A percentile compares a stretch with the other conserved stretches of the same genome.
Conservation (phyloP, 2,329 filamentous ascomycete genomes). For the Cryphonectria japonica region DNA sequence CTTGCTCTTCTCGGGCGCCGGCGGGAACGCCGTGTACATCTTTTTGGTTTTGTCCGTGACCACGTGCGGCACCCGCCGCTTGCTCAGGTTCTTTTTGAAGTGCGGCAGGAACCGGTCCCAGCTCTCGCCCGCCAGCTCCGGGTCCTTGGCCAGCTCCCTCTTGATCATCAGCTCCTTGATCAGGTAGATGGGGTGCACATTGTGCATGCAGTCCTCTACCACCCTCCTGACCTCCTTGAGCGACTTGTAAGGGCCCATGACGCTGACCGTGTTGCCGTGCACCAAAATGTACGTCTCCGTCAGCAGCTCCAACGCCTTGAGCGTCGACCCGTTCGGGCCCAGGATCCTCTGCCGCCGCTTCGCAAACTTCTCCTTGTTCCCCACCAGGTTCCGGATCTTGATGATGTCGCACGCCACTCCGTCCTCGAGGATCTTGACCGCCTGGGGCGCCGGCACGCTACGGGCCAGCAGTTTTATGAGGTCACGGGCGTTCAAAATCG, state of each 20-base stretch:
- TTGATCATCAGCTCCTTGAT: conserved; percentile 80
- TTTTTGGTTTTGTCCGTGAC: conserved; percentile 95
- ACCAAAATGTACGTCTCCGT: conserved; percentile 93
- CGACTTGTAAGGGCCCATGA: conserved; percentile 91
- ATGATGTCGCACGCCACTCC: conserved; percentile 92
- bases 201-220: conserved; percentile 94
- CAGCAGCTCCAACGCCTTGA: conserved; percentile 91
- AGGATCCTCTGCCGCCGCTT: conserved; percentile 93
- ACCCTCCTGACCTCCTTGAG: conserved; percentile 90
- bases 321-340: conserved; percentile 85
- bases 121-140: conserved; percentile 80
- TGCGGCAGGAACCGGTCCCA: conserved; percentile 97
- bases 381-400: conserved; percentile 88
- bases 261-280: conserved; percentile 92
- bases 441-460: conserved; percentile 90
- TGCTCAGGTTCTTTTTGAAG: conserved; percentile 90
- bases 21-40: conserved; percentile 95
- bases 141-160: conserved; percentile 78
- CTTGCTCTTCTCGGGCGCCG: conserved; percentile 97
- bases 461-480: conserved; percentile 90
- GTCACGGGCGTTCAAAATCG: conserved; percentile 92
- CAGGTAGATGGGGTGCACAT: conserved; percentile 92
- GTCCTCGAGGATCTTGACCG: conserved; percentile 92
- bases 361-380: conserved; percentile 93
- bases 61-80: conserved; percentile 78